Base-by-base conservation (phyloP, 1,284 basidiomycete species). In the Naganishia sp. region DNA sequence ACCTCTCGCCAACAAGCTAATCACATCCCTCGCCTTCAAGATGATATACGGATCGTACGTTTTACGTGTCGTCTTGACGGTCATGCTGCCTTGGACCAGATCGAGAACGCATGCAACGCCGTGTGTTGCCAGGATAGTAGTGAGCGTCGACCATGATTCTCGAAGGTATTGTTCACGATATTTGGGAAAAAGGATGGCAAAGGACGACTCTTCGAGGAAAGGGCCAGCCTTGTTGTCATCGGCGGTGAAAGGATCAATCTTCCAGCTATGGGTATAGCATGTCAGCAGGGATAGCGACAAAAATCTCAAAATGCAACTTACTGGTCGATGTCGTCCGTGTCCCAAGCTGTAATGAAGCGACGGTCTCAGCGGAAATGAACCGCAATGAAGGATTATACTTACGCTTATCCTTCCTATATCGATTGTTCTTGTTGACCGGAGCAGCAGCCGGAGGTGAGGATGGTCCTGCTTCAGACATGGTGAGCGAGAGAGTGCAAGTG, bases 281-380 rank as follows among this genome's bases (percentile, higher is more conserved):
- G 28, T 28, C 47, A 21, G 2, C 23, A 11, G 7, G 28, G 7
- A 46, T 3, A 18, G 35, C 15, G 11, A 1, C 11, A 17, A 23
- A 55, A 21, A 17, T 43, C 2, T 6, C 7, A 49, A 25, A 13
- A 2, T 4, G 2, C 2, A 32, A 80, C 90, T 87, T 79, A 94
- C 89, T 98, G 95, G 83, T 99, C 92, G 79, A 98, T 93, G 73
- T 97, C 93, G 76, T 98, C 94, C 53, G 94, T 96, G 79, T 99
- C 95, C 96, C 95, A 99, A 73, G 92, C 93, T 94, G 74, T 31
- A 25, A 21, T 58, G 31, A 23, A 17, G 43, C 23, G 13, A 21
- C 13, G 39, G 41, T 39, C 6, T 39, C 13, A 39, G 35, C 35
- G 35, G 35, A 39, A 39, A 39, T 39, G 7, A 39, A 39, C 35